Evolutionary conservation across 768 basidiomycete species (phyloP), one percentile per base, ranked within the genome.

Genomic region (Leccinum arenicola): DNA sequence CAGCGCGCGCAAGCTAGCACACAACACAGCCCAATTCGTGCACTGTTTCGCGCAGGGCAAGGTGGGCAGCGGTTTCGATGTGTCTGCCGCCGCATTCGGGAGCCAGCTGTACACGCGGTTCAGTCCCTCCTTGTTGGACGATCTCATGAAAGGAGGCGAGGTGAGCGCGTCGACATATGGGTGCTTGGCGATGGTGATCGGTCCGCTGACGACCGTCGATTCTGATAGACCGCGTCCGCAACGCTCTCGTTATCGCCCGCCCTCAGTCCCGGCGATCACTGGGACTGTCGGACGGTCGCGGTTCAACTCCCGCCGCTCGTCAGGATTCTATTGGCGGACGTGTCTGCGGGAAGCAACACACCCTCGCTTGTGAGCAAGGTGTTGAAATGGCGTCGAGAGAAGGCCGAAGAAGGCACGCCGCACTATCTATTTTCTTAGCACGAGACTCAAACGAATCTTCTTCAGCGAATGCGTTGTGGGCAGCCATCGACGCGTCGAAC

Each of bases 31-130:
- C 4, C 97, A 99, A 70, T 97, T 88, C 70, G 84, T 94, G 7
- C 97, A 99, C 72, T 98, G 95, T 69, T 79, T 95, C 38, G 97
- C 96, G 0, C 97, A 99, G 76, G 97, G 97, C 43, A 99, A 99
- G 75, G 88, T 99, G 15, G 97, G 97, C 31, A 94, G 91, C 67
- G 97, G 97, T 6, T 99, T 99, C 76, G 97, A 99, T 68, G 92
- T 99, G 50, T 86, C 93, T 6, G 85, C 93, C 0, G 96, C 96
- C 1, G 91, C 93, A 3, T 98, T 90, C 72, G 97, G 97, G 23
- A 95, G 93, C 68, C 96, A 98, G 66, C 69, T 94, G 7, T 99
- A 98, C 76, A 89, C 84, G 23, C 84, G 95, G 49, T 98, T 98
- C 71, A 83, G 84, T 68, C 89, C 93, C 4, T n/a, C 59, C 62